phyloP scores from a whole-genome alignment of 2,329 filamentous ascomycete species.

The Fusarium foetens region DNA sequence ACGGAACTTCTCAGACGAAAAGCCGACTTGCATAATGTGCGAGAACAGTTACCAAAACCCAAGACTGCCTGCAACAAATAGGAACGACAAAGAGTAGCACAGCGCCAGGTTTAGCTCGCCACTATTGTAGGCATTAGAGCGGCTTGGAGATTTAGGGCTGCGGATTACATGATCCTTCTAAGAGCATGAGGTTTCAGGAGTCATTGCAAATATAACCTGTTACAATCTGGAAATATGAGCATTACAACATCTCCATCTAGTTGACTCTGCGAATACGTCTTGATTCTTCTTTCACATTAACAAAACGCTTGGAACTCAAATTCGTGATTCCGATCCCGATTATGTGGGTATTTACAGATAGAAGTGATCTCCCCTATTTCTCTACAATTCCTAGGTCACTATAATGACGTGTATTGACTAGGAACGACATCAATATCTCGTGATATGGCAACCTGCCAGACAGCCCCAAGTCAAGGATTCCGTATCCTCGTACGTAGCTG shows the following conservation, averaged over 20 bases:
- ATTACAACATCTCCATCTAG: neutral
- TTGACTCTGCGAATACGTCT: neutral
- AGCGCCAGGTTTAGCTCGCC: neutral
- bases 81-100: neutral
- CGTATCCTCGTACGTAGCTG: neutral
- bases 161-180: neutral
- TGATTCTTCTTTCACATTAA: neutral
- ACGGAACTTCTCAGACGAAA: neutral
- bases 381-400: neutral
- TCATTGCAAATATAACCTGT: neutral
- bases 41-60: neutral
- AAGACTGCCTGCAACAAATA: neutral
- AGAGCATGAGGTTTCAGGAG: neutral
- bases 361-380: neutral
- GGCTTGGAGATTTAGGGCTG: neutral
- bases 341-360: neutral
- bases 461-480: neutral
- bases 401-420: neutral
- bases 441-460: neutral
- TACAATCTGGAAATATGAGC: neutral
- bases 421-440: neutral
- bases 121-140: neutral
- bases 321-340: neutral
- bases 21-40: neutral
- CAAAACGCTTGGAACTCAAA: neutral